phyloP scores from a whole-genome alignment of 345 rosid species.

The Arabidopsis arenosa region DNA sequence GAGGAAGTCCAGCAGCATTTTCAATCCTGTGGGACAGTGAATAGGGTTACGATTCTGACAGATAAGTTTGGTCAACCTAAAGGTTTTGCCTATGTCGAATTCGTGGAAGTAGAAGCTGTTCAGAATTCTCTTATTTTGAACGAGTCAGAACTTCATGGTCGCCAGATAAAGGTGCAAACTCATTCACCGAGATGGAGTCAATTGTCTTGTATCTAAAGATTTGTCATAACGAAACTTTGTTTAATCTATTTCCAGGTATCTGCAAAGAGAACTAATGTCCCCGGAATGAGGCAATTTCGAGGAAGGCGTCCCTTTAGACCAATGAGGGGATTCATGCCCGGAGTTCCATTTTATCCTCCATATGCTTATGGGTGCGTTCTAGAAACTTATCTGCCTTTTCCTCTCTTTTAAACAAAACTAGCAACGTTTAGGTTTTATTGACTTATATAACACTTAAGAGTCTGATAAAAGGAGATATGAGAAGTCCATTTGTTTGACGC shows the following conservation, averaged over 20 bases:
- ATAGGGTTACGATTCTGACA: conserved; percentile 95
- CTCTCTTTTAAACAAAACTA: background rate
- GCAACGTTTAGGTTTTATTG: background rate
- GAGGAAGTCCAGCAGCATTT: conserved; percentile 99
- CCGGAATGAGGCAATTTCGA: conserved; percentile 92
- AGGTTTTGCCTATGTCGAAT: conserved; percentile 98
- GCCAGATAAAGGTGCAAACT: conserved; percentile 79
- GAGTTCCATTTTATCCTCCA: conserved; percentile 65
- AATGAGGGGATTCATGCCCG: conserved; percentile 81
- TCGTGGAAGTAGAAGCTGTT: conserved; percentile 93
- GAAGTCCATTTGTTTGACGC: background rate
- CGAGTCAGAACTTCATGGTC: conserved; percentile 97
- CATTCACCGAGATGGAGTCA: background rate
- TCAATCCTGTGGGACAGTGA: conserved; percentile 98
- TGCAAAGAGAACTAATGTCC: conserved; percentile 93
- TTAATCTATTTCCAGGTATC: conserved; percentile 67
- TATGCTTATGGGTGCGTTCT: conserved; percentile 79
- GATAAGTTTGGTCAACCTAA: conserved; percentile 99
- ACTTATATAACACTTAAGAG: background rate
- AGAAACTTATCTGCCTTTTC: conserved; percentile 5
- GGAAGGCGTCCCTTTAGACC: conserved; percentile 92
- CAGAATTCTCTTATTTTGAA: conserved; percentile 91
- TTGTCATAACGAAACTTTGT: background rate
- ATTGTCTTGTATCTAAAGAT: conserved; percentile 5
- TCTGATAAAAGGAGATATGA: background rate